Base-by-base conservation (phyloP, 1,284 basidiomycete species). In the Pyrrhoderma lamaoense region DNA sequence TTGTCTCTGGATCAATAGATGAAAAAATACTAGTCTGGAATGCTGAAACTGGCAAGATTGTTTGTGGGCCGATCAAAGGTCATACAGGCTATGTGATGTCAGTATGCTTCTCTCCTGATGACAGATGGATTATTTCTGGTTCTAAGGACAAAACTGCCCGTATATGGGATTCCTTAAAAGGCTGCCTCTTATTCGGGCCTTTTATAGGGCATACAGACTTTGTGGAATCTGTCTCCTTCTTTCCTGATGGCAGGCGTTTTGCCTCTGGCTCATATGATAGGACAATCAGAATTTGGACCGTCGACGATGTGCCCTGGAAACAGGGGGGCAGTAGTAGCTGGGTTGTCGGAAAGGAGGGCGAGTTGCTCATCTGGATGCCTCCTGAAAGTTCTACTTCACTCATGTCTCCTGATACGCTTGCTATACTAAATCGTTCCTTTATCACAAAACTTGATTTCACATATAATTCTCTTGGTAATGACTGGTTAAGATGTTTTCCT, bases 31-130 rank as follows among this genome's bases (percentile, higher is more conserved):
- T 31, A 2, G 16, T 54, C 13, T 58, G 56, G 56, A 36, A 56
- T 45, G 31, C 44, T 3, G 14, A 40, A 8, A 51, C 47, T 16
- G 50, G 49, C 14, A n/a, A 39, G n/a, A 19, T 35, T 14, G 38
- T 49, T 21, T 19, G 7, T 13, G 16, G 25, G 22, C 55, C 39
- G 14, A 27, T 55, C 8, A 40, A 42, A 34, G 47, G 55, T 11
- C 52, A 56, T 19, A 36, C 16, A 16, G 23, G 13, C 8, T 7
- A 13, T 2, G 49, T 57, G 21, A 45, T 2, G 8, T 56, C 44
- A 25, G 45, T 58, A 9, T 42, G 44, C 5, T 56, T 56, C 45
- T 54, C 56, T n/a, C 51, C 45, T 25, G 51, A 58, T 34, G 49
- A 46, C 7, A 44, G 8, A 9, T 27, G 23, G 11, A 25, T 58